phyloP scores from a whole-genome alignment of 768 basidiomycete species.

The Boletus barrowsii region DNA sequence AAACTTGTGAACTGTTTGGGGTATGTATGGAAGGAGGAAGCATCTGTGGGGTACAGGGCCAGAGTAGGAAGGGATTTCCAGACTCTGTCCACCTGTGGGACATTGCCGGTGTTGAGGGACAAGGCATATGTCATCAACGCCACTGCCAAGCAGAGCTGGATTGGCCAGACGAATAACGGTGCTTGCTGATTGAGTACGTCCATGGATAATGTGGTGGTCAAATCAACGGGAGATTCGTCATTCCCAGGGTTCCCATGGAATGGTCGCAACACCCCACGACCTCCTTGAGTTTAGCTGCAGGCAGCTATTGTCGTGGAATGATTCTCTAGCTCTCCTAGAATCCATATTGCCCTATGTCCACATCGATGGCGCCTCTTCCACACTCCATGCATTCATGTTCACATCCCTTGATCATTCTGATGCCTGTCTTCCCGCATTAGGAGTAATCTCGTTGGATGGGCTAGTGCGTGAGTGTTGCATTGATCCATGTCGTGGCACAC shows the following conservation, averaged over 20 bases:
- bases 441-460: conserved; percentile 44
- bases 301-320: conserved; percentile 40
- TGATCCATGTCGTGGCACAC: background rate
- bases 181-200: conserved; percentile 15
- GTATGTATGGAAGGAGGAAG: conserved; percentile 55
- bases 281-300: conserved; percentile 56
- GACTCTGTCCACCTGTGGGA: conserved; percentile 84
- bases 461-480: conserved; percentile 45
- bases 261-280: no score
- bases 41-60: conserved; percentile 36
- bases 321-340: conserved; percentile 39
- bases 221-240: no score
- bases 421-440: conserved; percentile 33
- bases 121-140: conserved; percentile 52
- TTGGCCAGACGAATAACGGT: conserved; percentile 55
- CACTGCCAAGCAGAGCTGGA: conserved; percentile 52
- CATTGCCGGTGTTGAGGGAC: conserved; percentile 71
- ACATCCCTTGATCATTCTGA: conserved; percentile 34
- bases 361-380: conserved; percentile 40
- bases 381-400: conserved; percentile 59
- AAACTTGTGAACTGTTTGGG: conserved; percentile 37
- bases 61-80: conserved; percentile 73
- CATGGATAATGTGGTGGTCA: conserved; percentile 4
- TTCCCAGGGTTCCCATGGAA: no score
- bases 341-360: conserved; percentile 53